A percentile compares a stretch with the other conserved stretches of the same genome.
Evolutionary conservation across 257 asterid species (phyloP).

Genomic region (Penstemon eatonii): DNA sequence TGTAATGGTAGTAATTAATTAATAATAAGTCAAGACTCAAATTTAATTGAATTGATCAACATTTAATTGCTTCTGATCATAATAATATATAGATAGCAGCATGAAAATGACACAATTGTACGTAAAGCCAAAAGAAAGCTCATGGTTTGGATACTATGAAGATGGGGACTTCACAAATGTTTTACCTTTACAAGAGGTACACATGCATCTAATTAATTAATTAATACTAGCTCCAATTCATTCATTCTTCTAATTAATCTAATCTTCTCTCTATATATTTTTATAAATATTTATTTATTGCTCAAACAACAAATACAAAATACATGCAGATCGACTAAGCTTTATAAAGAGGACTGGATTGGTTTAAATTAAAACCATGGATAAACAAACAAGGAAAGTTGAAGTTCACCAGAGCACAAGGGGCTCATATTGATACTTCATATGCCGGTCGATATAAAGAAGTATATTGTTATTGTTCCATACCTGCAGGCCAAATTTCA

Average conservation of each 20-base stretch:
- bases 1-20: slow-evolving; percentile 27
- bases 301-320: background rate
- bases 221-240: too few relatives aligned
- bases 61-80: background rate
- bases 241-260: too few relatives aligned
- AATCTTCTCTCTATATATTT: too few relatives aligned
- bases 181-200: slow-evolving; percentile 34
- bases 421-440: slow-evolving; percentile 49
- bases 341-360: slow-evolving; percentile 54
- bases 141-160: slow-evolving; percentile 42
- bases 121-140: slow-evolving; percentile 37
- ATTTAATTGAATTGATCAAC: background rate
- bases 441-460: slow-evolving; percentile 39
- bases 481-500: slow-evolving; percentile 26
- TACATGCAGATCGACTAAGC: too few relatives aligned
- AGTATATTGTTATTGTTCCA: slow-evolving; percentile 42
- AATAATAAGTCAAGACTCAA: background rate
- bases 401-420: slow-evolving; percentile 37
- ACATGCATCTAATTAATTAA: too few relatives aligned
- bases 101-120: slow-evolving; percentile 30
- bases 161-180: slow-evolving; percentile 27
- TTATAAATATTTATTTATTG: too few relatives aligned
- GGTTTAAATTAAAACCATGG: slow-evolving; percentile 50
- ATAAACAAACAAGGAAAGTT: slow-evolving; percentile 37
- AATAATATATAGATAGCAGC: slow-evolving; percentile 28